Conservation (phyloP, 2,329 filamentous ascomycete genomes). For the Knoxdaviesia proteae region DNA sequence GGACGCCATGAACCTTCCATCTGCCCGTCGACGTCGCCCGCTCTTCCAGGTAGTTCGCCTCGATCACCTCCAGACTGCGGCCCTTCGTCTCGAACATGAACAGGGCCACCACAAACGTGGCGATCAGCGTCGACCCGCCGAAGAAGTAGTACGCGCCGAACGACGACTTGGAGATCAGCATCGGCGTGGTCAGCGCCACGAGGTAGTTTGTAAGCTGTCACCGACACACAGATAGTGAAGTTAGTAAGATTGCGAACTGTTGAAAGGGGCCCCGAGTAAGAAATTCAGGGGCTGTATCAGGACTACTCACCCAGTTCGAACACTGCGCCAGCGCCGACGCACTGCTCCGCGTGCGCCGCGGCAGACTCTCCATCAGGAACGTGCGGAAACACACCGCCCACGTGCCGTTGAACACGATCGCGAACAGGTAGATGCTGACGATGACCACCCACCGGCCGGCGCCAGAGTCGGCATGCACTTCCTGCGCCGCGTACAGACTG, state of each 20-base stretch:
- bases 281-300: too few relatives aligned
- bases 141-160: constrained; percentile 26
- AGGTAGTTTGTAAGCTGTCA: constrained; percentile 20
- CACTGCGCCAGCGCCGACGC: constrained; percentile 32
- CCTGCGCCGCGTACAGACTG: constrained; percentile 22
- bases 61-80: constrained; percentile 18
- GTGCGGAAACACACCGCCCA: constrained; percentile 34
- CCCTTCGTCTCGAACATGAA: constrained; percentile 23
- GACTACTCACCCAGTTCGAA: constrained; percentile 22
- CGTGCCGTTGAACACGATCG: constrained; percentile 20
- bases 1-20: too few relatives aligned
- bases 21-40: too few relatives aligned
- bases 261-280: too few relatives aligned
- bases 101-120: constrained; percentile 14
- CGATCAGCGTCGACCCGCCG: constrained; percentile 16
- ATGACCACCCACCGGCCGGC: constrained; percentile 28
- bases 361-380: constrained; percentile 35
- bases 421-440: constrained; percentile 27
- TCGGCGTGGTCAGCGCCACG: constrained; percentile 22
- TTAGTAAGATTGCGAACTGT: not conserved
- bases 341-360: constrained; percentile 28
- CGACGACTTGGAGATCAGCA: constrained; percentile 16
- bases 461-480: constrained; percentile 15
- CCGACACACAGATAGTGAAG: not conserved
- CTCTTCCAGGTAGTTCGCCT: constrained; percentile 1